phyloP scores from a whole-genome alignment of 2,329 filamentous ascomycete species.

The Pyricularia grisea region DNA sequence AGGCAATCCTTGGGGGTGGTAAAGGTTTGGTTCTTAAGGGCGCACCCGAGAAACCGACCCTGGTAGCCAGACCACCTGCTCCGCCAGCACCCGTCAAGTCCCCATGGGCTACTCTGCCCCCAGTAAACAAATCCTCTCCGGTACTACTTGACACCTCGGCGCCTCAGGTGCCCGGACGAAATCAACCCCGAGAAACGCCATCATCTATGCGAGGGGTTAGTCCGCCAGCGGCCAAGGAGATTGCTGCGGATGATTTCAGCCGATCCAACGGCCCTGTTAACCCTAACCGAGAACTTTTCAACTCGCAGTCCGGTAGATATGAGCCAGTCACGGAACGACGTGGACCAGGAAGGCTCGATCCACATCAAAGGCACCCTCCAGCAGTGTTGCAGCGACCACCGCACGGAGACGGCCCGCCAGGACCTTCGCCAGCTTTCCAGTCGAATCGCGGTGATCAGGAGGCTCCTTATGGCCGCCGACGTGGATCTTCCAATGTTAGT shows the following conservation, averaged over 20 bases:
- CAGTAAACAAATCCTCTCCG: conserved; percentile 72
- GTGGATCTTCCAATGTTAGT: conserved; percentile 86
- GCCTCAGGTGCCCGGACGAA: conserved; percentile 29
- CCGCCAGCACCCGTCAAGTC: conserved; percentile 70
- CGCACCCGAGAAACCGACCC: conserved; percentile 59
- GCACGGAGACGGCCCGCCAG: conserved; percentile 50
- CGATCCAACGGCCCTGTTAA: conserved; percentile 54
- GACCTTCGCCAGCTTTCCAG: conserved; percentile 82
- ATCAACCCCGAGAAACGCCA: conserved; percentile 12
- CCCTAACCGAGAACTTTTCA: conserved; percentile 71
- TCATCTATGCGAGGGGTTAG: conserved; percentile 37
- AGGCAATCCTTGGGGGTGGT: conserved; percentile 38
- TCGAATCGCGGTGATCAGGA: conserved; percentile 62
- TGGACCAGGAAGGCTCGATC: conserved; percentile 57
- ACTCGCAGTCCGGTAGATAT: conserved; percentile 90
- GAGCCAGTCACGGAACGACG: conserved; percentile 79
- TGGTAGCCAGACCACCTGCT: conserved; percentile 62
- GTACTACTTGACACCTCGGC: conserved; percentile 46
- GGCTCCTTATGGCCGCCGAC: conserved; percentile 61
- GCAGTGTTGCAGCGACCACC: conserved; percentile 68
- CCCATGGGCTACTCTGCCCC: conserved; percentile 82
- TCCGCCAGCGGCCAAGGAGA: conserved; percentile 61
- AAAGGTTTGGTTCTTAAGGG: conserved; percentile 59
- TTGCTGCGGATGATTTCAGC: conserved; percentile 89
- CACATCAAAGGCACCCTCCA: conserved; percentile 55